Evolutionary conservation across 495 filamentous ascomycete species (phyloP), one percentile per base, ranked within the genome.

Genomic region (Aspergillus taichungensis): DNA sequence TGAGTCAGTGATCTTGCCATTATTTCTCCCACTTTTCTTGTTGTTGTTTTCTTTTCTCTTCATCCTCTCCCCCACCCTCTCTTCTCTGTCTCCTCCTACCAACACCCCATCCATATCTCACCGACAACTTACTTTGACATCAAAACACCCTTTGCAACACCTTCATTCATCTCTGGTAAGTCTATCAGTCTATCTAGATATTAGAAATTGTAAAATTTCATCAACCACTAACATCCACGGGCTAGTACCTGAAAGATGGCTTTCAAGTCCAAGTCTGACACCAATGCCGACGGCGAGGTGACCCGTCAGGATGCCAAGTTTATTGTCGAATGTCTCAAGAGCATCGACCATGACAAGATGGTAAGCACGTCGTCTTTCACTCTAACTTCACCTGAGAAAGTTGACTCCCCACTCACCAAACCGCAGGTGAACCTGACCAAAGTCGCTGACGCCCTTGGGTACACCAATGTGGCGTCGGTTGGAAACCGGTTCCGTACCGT

Each of bases 381-480:
- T 7, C 29, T 28, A 5, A 30, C 9, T 11, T 24, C 6, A 1
- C 14, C 27, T 18, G 11, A 6, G n/a, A 27, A 30, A 1, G 13
- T 34, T 42, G 34, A 46, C 10, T 24, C 18, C 18, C 18, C 18
- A 24, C 29, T 10, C 6, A 29, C 27, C 11, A 6, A 12, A 1
- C 5, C 29, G 1, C 38, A 71, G 63, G 52, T 69, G 12, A 57
- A 66, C 29, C 40, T 59, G 7, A 29, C 10, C 7, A 41, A 39
- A 5, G 62, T 67, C 13, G 55, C 53, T 13, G 33, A 45, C 1
- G 55, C 51, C 1, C 36, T 67, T 2, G 56, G 53, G 1, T 63
- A 65, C 47, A 54, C 35, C 34, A 71, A 69, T 45, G 36, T 43
- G 9, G 45, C 40, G 6, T 69, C 65, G 0, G 57, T 55, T 30